Evolutionary conservation across 805 yeast species (phyloP), one percentile per base, ranked within the genome.

Genomic region (Yarrowia sp.): DNA sequence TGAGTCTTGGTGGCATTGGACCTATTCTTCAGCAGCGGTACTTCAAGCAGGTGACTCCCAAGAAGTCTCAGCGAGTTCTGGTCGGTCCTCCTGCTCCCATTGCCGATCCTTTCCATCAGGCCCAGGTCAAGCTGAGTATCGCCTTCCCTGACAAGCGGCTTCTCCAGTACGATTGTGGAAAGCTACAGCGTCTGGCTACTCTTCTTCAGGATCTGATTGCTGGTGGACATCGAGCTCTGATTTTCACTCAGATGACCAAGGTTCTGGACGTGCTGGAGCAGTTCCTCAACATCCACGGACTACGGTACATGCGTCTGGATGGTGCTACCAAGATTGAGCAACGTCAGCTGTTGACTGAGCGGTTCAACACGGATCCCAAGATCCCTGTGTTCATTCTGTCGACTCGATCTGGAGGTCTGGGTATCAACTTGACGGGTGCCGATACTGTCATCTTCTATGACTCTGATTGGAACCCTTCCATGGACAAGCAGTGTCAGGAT

Each of bases 401-500:
- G 3, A 92, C 98, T 2, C 86, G 99, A 79, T 95, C 99, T 2
- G 99, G 99, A 78, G 99, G 99, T 45, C 83, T 96, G 73, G 99
- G 99, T 77, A 95, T 95, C 77, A 95, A 95, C 75, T 81, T 95
- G 72, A 95, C 99, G 0, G 99, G 98, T 76, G 99, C 99, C 0
- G 99, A 95, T 75, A 95, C 99, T 0, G 99, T 95, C 53, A 92
- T 95, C 8, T 96, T 95, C 79, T 95, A 96, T 77, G 99, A 95
- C 79, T 92, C 97, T 2, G 99, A 94, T 79, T 94, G 99, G 99
- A 95, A 95, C 76, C 99, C 99, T 2, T 97, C 98, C 1, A 95
- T 95, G 98, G 99, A 95, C 78, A 92, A 92, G 76, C 99, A 95
- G 79, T 95, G 99, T 80, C 99, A 95, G 79, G 99, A 95, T 79